Percentiles rank a stretch among this genome's conserved stretches.
These are phyloP conservation scores for Diaporthe vaccinii DNA, from an alignment of 2,329 filamentous ascomycete species.

Conservation along the genomic window DNA sequence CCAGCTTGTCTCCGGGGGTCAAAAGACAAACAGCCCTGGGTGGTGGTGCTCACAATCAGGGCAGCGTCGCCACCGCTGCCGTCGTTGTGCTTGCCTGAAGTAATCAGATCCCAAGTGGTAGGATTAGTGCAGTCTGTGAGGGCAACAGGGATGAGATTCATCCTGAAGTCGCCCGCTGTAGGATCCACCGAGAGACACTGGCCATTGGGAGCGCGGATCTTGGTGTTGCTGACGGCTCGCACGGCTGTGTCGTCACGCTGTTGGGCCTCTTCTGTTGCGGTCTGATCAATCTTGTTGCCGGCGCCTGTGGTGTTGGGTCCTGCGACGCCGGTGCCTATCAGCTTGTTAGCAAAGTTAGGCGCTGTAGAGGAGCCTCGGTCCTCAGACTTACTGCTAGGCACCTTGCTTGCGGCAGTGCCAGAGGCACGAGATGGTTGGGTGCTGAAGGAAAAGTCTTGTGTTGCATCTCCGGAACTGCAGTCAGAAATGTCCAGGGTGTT, in stretches of 20 bases:
- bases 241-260: constrained; percentile 61
- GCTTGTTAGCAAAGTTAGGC: constrained; percentile 34
- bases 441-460: constrained; percentile 58
- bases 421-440: constrained; percentile 26
- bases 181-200: constrained; percentile 66
- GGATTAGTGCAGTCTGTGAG: constrained; percentile 58
- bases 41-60: constrained; percentile 64
- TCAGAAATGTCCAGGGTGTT: constrained; percentile 58
- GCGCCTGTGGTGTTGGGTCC: constrained; percentile 50
- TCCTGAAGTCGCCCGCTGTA: constrained; percentile 66
- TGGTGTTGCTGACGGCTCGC: constrained; percentile 59
- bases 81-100: constrained; percentile 63
- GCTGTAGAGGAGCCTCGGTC: background rate
- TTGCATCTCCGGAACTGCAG: constrained; percentile 56
- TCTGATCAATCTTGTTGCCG: constrained; percentile 62
- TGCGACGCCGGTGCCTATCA: constrained; percentile 45
- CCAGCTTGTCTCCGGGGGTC: constrained; percentile 58
- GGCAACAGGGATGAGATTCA: constrained; percentile 65
- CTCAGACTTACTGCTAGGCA: background rate
- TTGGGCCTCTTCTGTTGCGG: constrained; percentile 64
- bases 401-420: background rate
- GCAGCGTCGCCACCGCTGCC: constrained; percentile 52
- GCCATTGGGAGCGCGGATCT: constrained; percentile 62
- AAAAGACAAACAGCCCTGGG: constrained; percentile 65
- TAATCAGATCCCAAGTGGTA: constrained; percentile 63